A percentile compares a stretch with the other conserved stretches of the same genome.
Conservation (phyloP, 1,284 basidiomycete species). For the Singerocomus inundabilis region DNA sequence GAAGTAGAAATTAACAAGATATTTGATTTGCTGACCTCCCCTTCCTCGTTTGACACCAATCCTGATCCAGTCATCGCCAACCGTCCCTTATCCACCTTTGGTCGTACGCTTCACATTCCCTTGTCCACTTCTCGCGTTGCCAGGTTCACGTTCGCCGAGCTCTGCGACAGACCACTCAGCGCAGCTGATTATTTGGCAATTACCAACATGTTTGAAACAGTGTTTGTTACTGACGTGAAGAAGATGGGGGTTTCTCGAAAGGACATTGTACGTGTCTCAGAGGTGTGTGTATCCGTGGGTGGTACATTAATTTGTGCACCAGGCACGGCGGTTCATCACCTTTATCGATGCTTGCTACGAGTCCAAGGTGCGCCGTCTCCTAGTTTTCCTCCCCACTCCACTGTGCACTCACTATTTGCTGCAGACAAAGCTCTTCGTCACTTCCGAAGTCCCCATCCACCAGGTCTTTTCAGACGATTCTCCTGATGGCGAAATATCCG, state of each 20-base stretch:
- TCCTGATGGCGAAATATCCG: constrained; percentile 51
- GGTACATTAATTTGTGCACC: not conserved
- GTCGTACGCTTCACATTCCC: constrained; percentile 78
- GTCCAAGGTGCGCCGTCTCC: constrained; percentile 57
- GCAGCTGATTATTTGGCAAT: constrained; percentile 97
- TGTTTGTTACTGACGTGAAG: constrained; percentile 88
- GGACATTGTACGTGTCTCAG: constrained; percentile 61
- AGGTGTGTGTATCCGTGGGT: not conserved
- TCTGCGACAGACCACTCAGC: constrained; percentile 88
- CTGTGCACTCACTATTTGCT: not conserved
- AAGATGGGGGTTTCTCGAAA: constrained; percentile 87
- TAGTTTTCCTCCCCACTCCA: not conserved
- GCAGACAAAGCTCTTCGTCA: constrained; percentile 85
- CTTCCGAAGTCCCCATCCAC: constrained; percentile 87
- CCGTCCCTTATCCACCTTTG: constrained; percentile 84
- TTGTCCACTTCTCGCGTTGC: constrained; percentile 79
- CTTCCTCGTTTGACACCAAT: constrained; percentile 27
- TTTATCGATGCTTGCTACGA: constrained; percentile 98
- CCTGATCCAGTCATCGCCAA: constrained; percentile 59
- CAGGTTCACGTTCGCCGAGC: constrained; percentile 82
- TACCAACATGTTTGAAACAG: constrained; percentile 81
- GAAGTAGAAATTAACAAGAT: constrained; percentile 75
- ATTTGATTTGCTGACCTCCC: constrained; percentile 69
- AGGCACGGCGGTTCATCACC: constrained; percentile 95
- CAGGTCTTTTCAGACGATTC: constrained; percentile 81